These are phyloP conservation scores for Hippophae tibetana DNA, from an alignment of 306 rosid genomes.

Conservation along the genomic window DNA sequence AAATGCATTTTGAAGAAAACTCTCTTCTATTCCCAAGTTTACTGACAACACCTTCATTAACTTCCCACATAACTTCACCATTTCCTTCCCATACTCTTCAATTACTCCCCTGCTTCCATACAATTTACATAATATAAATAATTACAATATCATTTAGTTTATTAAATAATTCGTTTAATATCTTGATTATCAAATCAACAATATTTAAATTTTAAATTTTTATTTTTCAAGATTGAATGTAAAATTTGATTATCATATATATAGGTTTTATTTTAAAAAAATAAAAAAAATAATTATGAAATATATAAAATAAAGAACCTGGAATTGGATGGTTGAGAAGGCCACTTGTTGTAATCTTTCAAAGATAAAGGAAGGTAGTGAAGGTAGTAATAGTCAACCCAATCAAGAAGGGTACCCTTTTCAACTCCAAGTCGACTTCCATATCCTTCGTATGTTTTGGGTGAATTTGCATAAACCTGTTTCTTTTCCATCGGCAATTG, in stretches of 20 bases:
- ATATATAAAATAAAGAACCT: constrained; percentile 17
- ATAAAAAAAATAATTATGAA: too few species aligned
- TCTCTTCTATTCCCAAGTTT: constrained; percentile 54
- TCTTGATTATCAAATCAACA: too few species aligned
- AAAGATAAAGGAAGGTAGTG: constrained; percentile 53
- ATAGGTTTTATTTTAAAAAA: too few species aligned
- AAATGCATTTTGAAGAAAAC: constrained; percentile 40
- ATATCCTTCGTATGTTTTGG: constrained; percentile 77
- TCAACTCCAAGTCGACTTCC: constrained; percentile 76
- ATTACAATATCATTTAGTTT: too few species aligned
- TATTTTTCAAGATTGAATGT: too few species aligned
- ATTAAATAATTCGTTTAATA: too few species aligned
- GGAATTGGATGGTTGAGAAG: constrained; percentile 25
- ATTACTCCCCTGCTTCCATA: constrained; percentile 38
- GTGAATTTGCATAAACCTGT: constrained; percentile 56
- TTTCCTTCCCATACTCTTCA: constrained; percentile 78
- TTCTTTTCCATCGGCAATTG: constrained; percentile 56
- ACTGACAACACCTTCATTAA: constrained; percentile 48
- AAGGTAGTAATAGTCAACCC: constrained; percentile 81
- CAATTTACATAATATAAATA: too few species aligned
- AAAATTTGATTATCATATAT: too few species aligned
- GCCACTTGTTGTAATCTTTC: constrained; percentile 66
- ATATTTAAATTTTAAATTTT: too few species aligned
- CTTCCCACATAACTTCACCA: constrained; percentile 61
- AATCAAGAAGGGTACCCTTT: constrained; percentile 77